Evolutionary conservation across 2,329 filamentous ascomycete species (phyloP).

Genomic region (Metarhizium guizhouense): DNA sequence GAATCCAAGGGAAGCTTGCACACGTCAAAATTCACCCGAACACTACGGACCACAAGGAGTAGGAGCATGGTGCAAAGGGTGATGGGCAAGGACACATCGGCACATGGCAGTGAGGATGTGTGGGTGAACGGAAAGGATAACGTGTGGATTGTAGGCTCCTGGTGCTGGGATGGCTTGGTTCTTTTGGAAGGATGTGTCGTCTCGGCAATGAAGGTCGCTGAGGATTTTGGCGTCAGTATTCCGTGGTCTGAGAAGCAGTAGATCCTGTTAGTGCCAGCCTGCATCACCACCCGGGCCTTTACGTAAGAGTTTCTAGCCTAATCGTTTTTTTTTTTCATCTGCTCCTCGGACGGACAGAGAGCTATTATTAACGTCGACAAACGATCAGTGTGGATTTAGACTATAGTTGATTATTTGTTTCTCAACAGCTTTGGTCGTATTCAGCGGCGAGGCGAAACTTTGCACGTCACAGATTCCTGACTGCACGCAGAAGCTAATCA

Average conservation of each 20-base stretch:
- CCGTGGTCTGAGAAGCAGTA: slow-evolving; percentile 20
- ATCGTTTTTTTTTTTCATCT: no score
- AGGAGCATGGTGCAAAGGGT: slow-evolving; percentile 36
- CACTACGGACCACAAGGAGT: slow-evolving; percentile 40
- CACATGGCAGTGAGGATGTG: background rate
- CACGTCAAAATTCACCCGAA: slow-evolving; percentile 40
- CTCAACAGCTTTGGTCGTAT: no score
- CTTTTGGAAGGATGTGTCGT: slow-evolving; percentile 51
- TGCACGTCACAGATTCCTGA: no score
- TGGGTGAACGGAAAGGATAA: slow-evolving; percentile 46
- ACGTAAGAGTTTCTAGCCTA: no score
- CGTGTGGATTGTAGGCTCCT: slow-evolving; percentile 48
- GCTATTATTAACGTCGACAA: no score
- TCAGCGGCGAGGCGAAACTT: no score
- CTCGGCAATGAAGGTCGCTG: slow-evolving; percentile 47
- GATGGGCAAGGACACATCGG: slow-evolving; percentile 18
- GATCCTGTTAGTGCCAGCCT: no score
- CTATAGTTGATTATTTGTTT: no score
- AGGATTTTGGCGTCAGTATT: slow-evolving; percentile 38
- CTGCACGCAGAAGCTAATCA: no score
- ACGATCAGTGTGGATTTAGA: no score
- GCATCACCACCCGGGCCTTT: no score
- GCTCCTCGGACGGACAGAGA: no score
- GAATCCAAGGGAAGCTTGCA: slow-evolving; percentile 27
- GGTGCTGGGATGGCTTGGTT: slow-evolving; percentile 60